Conservation (phyloP, 768 basidiomycete species). For the Mycena rosella region DNA sequence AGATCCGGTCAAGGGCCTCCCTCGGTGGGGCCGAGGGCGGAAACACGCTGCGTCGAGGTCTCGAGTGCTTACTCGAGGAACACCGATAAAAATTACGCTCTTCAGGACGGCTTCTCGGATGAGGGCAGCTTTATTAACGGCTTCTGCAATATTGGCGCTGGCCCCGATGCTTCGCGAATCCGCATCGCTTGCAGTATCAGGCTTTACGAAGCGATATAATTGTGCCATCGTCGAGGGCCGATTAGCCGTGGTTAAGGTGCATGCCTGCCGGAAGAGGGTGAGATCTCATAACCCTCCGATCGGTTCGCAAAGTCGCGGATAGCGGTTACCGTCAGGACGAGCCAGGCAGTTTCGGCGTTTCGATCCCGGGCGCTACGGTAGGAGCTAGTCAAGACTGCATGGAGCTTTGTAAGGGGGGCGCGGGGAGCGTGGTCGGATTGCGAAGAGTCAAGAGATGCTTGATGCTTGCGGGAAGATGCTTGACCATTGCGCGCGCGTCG, state of each 20-base stretch:
- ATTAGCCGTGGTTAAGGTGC: slow-evolving; percentile 86
- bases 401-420: slow-evolving; percentile 69
- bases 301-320: slow-evolving; percentile 22
- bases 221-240: slow-evolving; percentile 83
- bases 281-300: slow-evolving; percentile 28
- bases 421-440: slow-evolving; percentile 69
- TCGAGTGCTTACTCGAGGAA: slow-evolving; percentile 74
- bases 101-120: slow-evolving; percentile 94
- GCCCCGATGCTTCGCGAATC: slow-evolving; percentile 55
- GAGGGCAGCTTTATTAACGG: slow-evolving; percentile 80
- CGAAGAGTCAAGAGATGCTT: slow-evolving; percentile 81
- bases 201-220: slow-evolving; percentile 81
- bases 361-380: slow-evolving; percentile 72
- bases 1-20: slow-evolving; percentile 37
- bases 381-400: slow-evolving; percentile 70
- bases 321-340: slow-evolving; percentile 76
- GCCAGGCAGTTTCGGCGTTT: slow-evolving; percentile 83
- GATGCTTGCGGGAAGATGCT: slow-evolving; percentile 70
- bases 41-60: slow-evolving; percentile 14
- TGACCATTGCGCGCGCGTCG: slow-evolving; percentile 48
- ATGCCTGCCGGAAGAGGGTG: slow-evolving; percentile 67
- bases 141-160: slow-evolving; percentile 59
- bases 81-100: slow-evolving; percentile 87
- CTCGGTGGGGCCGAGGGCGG: slow-evolving; percentile 9
- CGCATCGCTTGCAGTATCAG: slow-evolving; percentile 50